These are phyloP conservation scores for Musa balbisiana DNA, from an alignment of 202 grass and related monocot genomes.

Conservation along the genomic window DNA sequence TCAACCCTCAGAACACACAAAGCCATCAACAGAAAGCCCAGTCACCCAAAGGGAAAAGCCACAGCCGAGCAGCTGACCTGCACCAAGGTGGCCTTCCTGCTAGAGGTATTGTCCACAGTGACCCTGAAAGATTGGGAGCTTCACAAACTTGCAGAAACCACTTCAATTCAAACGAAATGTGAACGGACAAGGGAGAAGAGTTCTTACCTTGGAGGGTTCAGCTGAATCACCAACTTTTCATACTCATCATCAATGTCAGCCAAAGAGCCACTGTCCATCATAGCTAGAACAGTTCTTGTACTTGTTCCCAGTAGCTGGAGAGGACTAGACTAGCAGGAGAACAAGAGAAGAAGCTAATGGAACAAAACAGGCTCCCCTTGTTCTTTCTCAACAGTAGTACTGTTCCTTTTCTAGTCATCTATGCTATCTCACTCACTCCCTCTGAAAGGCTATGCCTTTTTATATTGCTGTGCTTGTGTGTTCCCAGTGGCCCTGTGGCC, in stretches of 20 bases:
- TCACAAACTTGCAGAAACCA: constrained; percentile 6
- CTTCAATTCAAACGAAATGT: not conserved
- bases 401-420: constrained; percentile 3
- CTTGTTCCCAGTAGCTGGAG: not conserved
- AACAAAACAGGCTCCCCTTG: not conserved
- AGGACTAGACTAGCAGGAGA: not conserved
- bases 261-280: constrained; percentile 8
- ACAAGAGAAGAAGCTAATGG: constrained; percentile 5
- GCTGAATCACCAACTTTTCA: constrained; percentile 23
- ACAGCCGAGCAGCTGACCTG: constrained; percentile 34
- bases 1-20: not conserved
- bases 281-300: not conserved
- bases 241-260: constrained; percentile 24
- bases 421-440: not conserved
- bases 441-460: not conserved
- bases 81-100: constrained; percentile 56
- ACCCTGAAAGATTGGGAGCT: constrained; percentile 37
- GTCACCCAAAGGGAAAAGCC: not conserved
- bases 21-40: not conserved
- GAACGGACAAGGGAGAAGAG: not conserved
- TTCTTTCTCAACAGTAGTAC: constrained; percentile 7
- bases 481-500: not conserved
- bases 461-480: not conserved
- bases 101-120: constrained; percentile 58
- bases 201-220: constrained; percentile 22